Base-by-base conservation (phyloP, 768 basidiomycete genomes). In the Podaxis sp. region DNA sequence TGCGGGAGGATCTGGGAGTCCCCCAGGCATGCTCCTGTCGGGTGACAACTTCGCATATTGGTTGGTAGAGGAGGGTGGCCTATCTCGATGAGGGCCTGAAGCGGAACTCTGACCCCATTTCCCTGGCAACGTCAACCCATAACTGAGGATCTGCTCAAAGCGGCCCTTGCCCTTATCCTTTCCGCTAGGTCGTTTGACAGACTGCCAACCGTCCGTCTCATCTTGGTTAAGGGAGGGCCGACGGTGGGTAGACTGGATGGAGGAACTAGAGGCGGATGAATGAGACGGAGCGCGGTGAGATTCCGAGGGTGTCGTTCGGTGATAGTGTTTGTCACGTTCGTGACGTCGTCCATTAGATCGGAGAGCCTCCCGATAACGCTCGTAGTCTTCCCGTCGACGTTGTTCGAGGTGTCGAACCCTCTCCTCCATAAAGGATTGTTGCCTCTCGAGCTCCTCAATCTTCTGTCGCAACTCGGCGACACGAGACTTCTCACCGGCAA, bases 381-480 rank as follows among this genome's bases (percentile, higher is more conserved):
- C 61, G n/a, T 55, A 51, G 3, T 63, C 61, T 19, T 62, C 61
- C 6, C 38, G 61, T 12, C 61, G 54, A 38, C 38, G 54, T 5
- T 48, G 53, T 52, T 63, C 61, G 12, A 63, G 48, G 26, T 56
- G 46, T 6, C 36, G 44, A 9, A 49, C 24, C 33, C 55, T 63
- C 7, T 56, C 61, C n/a, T 63, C 61, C 54, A 63, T 49, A 39
- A 49, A 57, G 4, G 33, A 55, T 13, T 57, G 46, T 46, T 63
- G 61, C 7, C 38, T 56, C 48, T 63, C 61, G 30, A 63, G 61
- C 22, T 57, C 61, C 6, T 36, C 38, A 1, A 63, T 38, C 33
- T 57, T 63, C 46, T 57, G 54, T 11, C 39, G 48, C 54, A 63
- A 28, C 54, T 57, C 61, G 15, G 54, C 33, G 8, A 39, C 38